Conservation (phyloP, 208 protist species). For the Perkinsela sp. region DNA sequence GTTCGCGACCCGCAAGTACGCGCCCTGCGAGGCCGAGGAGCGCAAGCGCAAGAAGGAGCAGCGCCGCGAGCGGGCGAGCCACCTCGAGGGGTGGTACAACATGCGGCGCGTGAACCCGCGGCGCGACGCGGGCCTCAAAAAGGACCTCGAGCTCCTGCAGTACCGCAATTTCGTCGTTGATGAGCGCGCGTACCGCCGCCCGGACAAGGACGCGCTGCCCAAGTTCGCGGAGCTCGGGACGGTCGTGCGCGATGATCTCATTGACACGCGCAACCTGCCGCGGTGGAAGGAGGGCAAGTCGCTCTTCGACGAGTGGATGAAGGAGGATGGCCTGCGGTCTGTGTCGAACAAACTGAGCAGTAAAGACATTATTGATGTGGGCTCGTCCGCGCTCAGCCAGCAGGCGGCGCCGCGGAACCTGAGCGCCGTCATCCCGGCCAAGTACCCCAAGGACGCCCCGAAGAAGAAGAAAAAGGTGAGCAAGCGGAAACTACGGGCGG, state of each 20-base stretch:
- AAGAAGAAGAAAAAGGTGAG: neutral
- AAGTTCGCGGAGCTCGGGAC: neutral
- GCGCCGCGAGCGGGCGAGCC: neutral
- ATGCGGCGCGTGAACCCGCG: neutral
- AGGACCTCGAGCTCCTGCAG: neutral
- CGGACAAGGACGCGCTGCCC: neutral
- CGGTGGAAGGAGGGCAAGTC: neutral
- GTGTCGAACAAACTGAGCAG: neutral
- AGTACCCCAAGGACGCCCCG: neutral
- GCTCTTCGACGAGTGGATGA: neutral
- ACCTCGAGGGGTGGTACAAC: neutral
- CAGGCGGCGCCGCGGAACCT: neutral
- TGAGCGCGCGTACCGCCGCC: neutral
- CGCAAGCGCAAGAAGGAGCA: neutral
- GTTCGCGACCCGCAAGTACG: neutral
- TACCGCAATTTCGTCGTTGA: neutral
- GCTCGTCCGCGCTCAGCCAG: neutral
- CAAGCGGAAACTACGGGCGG: neutral
- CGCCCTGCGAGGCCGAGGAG: neutral
- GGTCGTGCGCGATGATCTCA: neutral
- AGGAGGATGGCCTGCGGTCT: neutral
- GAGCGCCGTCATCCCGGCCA: neutral
- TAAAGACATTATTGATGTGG: neutral
- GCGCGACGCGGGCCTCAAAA: neutral
- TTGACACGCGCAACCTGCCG: neutral